A percentile compares a stretch with the other conserved stretches of the same genome.
Evolutionary conservation across 495 filamentous ascomycete genomes (phyloP).

Genomic region (Annulohypoxylon moriforme): DNA sequence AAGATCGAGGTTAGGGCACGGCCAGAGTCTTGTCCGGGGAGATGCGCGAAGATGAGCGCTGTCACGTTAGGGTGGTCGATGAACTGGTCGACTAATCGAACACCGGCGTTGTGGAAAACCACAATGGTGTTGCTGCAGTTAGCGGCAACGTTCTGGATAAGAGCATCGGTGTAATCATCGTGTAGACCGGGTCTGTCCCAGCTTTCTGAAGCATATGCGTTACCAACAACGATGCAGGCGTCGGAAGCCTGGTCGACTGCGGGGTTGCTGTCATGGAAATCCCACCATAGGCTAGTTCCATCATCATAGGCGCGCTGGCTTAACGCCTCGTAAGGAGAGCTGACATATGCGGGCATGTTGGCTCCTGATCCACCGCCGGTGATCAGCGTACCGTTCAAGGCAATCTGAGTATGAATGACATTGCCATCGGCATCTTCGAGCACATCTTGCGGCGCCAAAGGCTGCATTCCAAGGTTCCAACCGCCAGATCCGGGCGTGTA

Average conservation of each 20-base stretch:
- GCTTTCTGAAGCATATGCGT: slow-evolving; percentile 68
- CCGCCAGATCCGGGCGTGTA: slow-evolving; percentile 48
- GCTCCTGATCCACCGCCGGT: slow-evolving; percentile 71
- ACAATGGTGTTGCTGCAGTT: slow-evolving; percentile 72
- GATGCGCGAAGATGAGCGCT: slow-evolving; percentile 69
- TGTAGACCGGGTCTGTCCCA: slow-evolving; percentile 55
- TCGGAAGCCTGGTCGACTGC: slow-evolving; percentile 65
- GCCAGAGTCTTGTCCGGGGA: slow-evolving; percentile 71
- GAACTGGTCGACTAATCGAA: slow-evolving; percentile 67
- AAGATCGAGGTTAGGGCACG: slow-evolving; percentile 67
- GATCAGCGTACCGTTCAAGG: slow-evolving; percentile 64
- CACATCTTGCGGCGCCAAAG: slow-evolving; percentile 56
- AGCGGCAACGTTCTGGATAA: slow-evolving; percentile 67
- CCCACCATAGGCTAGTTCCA: slow-evolving; percentile 64
- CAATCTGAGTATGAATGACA: slow-evolving; percentile 49
- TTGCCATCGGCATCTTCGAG: slow-evolving; percentile 27
- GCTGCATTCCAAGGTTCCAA: slow-evolving; percentile 45
- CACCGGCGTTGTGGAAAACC: slow-evolving; percentile 69
- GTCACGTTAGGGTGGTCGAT: slow-evolving; percentile 72
- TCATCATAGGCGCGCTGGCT: slow-evolving; percentile 65
- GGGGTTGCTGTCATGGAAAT: slow-evolving; percentile 54
- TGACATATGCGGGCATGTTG: slow-evolving; percentile 63
- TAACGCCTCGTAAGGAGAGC: slow-evolving; percentile 70
- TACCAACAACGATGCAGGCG: slow-evolving; percentile 74
- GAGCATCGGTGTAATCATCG: slow-evolving; percentile 65